These are phyloP conservation scores for Ramularia endophylla DNA, from an alignment of 2,329 filamentous ascomycete species.

Conservation along the genomic window DNA sequence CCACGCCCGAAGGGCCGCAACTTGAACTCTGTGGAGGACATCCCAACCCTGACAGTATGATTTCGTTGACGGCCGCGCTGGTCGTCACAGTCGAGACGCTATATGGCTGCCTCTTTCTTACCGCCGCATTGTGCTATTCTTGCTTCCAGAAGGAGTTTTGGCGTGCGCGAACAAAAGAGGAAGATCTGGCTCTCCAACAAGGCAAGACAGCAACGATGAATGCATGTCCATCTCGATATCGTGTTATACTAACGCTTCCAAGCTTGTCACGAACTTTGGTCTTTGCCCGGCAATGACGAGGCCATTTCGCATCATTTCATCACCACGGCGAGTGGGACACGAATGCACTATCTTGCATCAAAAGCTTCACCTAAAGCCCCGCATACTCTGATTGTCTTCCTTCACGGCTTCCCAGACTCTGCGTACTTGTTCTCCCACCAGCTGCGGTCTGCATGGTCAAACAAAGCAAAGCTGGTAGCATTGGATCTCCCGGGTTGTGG, in stretches of 20 bases:
- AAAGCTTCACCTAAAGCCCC: not conserved
- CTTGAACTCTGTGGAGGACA: no score
- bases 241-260: no score
- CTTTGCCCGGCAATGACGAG: constrained; percentile 41
- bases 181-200: constrained; percentile 3
- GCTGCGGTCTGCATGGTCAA: constrained; percentile 36
- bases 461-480: constrained; percentile 45
- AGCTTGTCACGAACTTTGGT: constrained; percentile 52
- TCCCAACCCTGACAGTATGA: no score
- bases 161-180: constrained; percentile 4
- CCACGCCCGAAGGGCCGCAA: no score
- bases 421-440: constrained; percentile 50
- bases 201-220: no score
- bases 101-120: constrained; percentile 13
- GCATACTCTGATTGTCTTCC: constrained; percentile 38
- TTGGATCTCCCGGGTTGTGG: constrained; percentile 56
- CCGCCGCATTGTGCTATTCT: constrained; percentile 10
- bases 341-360: constrained; percentile 48
- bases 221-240: no score
- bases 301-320: constrained; percentile 49
- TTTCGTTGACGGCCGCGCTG: not conserved
- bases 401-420: constrained; percentile 57
- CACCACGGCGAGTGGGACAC: constrained; percentile 43
- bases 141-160: constrained; percentile 14
- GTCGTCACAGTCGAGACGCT: constrained; percentile 9